A percentile compares a stretch with the other conserved stretches of the same genome.
phyloP scores from a whole-genome alignment of 23 red algal genomes.

The Gracilaria caudata region DNA sequence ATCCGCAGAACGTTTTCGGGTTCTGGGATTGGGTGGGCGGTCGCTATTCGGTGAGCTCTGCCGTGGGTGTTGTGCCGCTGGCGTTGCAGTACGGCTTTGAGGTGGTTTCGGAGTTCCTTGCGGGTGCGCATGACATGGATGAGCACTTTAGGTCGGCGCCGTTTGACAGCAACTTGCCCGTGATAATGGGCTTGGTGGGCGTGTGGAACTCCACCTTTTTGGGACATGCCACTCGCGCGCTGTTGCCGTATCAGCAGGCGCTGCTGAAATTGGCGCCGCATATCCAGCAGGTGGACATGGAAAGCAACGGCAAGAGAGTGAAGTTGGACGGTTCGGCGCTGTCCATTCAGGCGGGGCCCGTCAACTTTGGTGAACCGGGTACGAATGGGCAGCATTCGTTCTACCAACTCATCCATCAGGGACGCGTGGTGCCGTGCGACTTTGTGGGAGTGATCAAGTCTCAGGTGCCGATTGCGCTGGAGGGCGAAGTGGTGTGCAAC shows the following conservation, averaged over 20 bases:
- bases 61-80: slow-evolving; percentile 93
- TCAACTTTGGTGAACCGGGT: slow-evolving; percentile 98
- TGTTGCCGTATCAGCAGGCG: slow-evolving; percentile 94
- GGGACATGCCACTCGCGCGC: slow-evolving; percentile 81
- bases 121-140: slow-evolving; percentile 90
- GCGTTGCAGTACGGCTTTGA: slow-evolving; percentile 96
- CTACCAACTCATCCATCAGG: slow-evolving; percentile 98
- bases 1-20: slow-evolving; percentile 80
- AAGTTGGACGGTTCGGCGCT: slow-evolving; percentile 79
- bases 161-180: slow-evolving; percentile 80
- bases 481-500: slow-evolving; percentile 83
- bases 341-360: slow-evolving; percentile 53
- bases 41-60: slow-evolving; percentile 88
- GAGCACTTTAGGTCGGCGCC: slow-evolving; percentile 77
- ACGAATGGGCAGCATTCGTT: slow-evolving; percentile 99
- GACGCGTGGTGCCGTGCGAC: slow-evolving; percentile 94
- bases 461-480: slow-evolving; percentile 73
- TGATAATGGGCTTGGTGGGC: slow-evolving; percentile 89
- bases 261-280: slow-evolving; percentile 94
- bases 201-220: slow-evolving; percentile 98
- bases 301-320: slow-evolving; percentile 98
- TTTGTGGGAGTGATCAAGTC: slow-evolving; percentile 91
- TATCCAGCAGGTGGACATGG: slow-evolving; percentile 99
- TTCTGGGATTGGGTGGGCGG: slow-evolving; percentile 99
- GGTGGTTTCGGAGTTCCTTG: slow-evolving; percentile 76